Evolutionary conservation across 371 early-diverging fungal species (phyloP).

Genomic region (Mitosporidium daphniae): DNA sequence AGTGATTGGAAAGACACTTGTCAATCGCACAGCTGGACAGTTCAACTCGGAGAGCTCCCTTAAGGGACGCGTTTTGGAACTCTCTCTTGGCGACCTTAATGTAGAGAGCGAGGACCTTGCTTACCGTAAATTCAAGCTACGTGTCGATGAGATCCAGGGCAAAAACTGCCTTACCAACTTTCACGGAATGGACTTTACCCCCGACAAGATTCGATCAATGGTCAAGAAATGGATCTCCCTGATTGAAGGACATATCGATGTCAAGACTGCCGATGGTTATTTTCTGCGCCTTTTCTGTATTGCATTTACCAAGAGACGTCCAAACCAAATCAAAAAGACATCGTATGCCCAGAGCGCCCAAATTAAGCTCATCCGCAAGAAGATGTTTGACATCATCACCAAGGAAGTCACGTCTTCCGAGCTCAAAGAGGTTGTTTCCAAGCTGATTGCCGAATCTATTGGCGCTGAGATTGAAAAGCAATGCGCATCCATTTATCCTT

Average conservation of each 20-base stretch:
- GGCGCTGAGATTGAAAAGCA: constrained; percentile 91
- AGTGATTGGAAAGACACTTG: constrained; percentile 84
- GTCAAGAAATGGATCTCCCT: constrained; percentile 99
- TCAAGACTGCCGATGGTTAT: constrained; percentile 98
- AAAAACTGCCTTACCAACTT: constrained; percentile 96
- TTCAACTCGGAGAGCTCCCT: constrained; percentile 79
- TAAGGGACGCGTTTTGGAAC: constrained; percentile 83
- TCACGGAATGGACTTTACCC: constrained; percentile 97
- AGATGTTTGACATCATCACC: constrained; percentile 93
- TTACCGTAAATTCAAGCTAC: constrained; percentile 92
- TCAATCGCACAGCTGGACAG: constrained; percentile 94
- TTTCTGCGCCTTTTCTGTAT: constrained; percentile 82
- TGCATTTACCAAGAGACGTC: constrained; percentile 83
- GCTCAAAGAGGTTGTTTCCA: constrained; percentile 76
- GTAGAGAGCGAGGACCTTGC: constrained; percentile 49
- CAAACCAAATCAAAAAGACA: constrained; percentile 81
- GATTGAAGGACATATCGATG: constrained; percentile 87
- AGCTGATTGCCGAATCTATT: constrained; percentile 34
- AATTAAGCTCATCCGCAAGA: constrained; percentile 93
- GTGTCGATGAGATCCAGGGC: constrained; percentile 86
- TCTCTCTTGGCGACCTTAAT: constrained; percentile 87
- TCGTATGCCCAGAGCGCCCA: constrained; percentile 86
- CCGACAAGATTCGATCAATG: constrained; percentile 95
- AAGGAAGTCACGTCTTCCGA: constrained; percentile 54
- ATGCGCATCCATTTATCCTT: constrained; percentile 81